Base-by-base conservation (phyloP, 805 yeast species). In the Kuraishia ogatae region DNA sequence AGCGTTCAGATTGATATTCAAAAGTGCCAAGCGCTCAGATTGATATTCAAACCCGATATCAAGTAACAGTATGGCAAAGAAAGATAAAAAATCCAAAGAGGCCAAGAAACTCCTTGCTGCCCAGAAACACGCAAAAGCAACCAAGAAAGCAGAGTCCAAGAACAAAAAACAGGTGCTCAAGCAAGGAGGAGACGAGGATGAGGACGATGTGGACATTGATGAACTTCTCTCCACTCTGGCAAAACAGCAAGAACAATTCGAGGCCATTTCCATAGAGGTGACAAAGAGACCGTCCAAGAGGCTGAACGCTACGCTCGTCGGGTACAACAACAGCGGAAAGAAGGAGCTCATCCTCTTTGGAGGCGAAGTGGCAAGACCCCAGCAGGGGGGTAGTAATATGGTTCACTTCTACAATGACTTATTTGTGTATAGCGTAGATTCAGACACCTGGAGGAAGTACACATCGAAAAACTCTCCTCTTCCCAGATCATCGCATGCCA, bases 401-500 rank as follows among this genome's bases (percentile, higher is more conserved):
- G 76, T 76, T 11, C 78, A 75, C 60, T 93, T 93, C 67, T 87
- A 84, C 74, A 93, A 92, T 64, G 98, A 93, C 62, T 73, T 92
- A 58, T 82, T 70, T 64, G 77, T 86, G 1, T 92, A 86, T 69
- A 74, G 88, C 6, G 76, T 87, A 5, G 96, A 89, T 61, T 83
- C 87, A 48, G 87, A 87, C 64, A 80, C 74, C 22, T 93, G 99
- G 99, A 80, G 90, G 57, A 79, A 78, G 57, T 79, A 84, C 60
- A 73, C 85, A 1, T 89, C 97, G 1, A 88, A 87, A 62, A 93
- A 93, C 65, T 70, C 96, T 0, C 99, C 99, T 17, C 80, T 92
- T 66, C 97, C 97, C 1, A 75, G 99, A 59, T 88, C 96, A 0
- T 90, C 97, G 0, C 97, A 96, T 61, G 88, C 96, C 1, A 88